These are phyloP conservation scores for Globisporangium mamillatum DNA, from an alignment of 352 stramenopile species.

Conservation along the genomic window DNA sequence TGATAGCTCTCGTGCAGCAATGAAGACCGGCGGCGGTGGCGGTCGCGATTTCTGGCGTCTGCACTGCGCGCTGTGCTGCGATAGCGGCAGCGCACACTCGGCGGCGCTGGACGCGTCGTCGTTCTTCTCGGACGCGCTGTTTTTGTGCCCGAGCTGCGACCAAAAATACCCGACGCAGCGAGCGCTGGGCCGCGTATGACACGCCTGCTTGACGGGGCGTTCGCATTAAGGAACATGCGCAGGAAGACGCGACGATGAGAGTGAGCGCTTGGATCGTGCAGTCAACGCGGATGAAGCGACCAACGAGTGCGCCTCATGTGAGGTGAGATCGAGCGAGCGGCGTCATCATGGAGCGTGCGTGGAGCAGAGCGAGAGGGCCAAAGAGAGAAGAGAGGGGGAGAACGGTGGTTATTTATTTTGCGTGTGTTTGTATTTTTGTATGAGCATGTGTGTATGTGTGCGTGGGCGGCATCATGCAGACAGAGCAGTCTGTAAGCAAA, in stretches of 20 bases:
- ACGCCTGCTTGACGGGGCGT: too few species aligned
- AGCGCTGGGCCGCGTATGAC: slow-evolving; percentile 48
- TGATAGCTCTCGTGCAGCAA: background rate
- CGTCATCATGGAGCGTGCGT: too few species aligned
- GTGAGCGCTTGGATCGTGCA: background rate
- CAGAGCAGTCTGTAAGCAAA: too few species aligned
- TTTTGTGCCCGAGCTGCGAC: slow-evolving; percentile 69
- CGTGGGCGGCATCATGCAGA: background rate
- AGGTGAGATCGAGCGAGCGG: too few species aligned
- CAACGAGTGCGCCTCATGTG: too few species aligned
- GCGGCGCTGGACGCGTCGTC: slow-evolving; percentile 23
- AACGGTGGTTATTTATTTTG: slow-evolving; percentile 31
- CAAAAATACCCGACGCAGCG: slow-evolving; percentile 82
- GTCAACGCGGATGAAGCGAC: background rate
- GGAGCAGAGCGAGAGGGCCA: too few species aligned
- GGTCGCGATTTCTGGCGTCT: slow-evolving; percentile 31
- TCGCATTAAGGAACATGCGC: background rate
- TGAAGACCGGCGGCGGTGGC: background rate
- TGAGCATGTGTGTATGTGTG: background rate
- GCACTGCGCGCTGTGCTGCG: slow-evolving; percentile 64
- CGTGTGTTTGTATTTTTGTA: slow-evolving; percentile 2
- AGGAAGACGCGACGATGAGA: slow-evolving; percentile 7
- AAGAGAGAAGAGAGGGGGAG: too few species aligned
- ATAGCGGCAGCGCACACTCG: slow-evolving; percentile 25
- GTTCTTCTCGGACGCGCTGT: slow-evolving; percentile 46